A percentile compares a stretch with the other conserved stretches of the same genome.
Conservation (phyloP, 805 yeast genomes). For the Candida hungchunana region DNA sequence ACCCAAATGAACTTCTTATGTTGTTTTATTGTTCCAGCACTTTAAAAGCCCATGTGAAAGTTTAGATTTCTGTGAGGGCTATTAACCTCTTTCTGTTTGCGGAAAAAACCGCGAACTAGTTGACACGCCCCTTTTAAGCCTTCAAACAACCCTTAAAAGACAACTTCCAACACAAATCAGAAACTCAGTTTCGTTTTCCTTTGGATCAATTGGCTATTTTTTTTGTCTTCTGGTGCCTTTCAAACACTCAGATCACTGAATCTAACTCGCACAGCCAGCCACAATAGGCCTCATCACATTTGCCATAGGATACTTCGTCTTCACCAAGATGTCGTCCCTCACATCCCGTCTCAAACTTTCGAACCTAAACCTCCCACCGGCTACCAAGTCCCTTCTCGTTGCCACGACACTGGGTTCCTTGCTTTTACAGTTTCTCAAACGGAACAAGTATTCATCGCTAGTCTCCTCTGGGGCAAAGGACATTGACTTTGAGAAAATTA, state of each 20-base stretch:
- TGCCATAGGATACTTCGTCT: constrained; percentile 22
- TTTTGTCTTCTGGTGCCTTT: too few relatives aligned
- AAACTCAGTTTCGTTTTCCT: too few relatives aligned
- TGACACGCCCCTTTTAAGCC: too few relatives aligned
- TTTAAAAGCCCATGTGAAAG: too few relatives aligned
- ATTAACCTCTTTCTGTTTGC: too few relatives aligned
- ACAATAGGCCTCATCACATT: constrained; percentile 24
- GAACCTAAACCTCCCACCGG: constrained; percentile 36
- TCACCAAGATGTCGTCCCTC: constrained; percentile 22
- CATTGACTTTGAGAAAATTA: constrained; percentile 36
- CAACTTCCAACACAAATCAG: too few relatives aligned
- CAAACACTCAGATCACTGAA: neutral
- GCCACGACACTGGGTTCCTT: constrained; percentile 37
- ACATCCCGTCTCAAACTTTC: constrained; percentile 18
- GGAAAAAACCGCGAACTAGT: too few relatives aligned
- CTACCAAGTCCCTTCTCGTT: constrained; percentile 42
- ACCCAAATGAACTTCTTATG: too few relatives aligned
- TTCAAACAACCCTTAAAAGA: too few relatives aligned
- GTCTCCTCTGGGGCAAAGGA: constrained; percentile 20
- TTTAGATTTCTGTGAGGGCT: too few relatives aligned
- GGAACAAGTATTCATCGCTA: constrained; percentile 29
- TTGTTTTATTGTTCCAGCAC: too few relatives aligned
- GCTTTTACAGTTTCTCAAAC: constrained; percentile 39
- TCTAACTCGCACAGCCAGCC: neutral
- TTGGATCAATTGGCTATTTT: too few relatives aligned